Base-by-base conservation (phyloP, 2,329 filamentous ascomycete species). In the Kalaharituber pfeilii region DNA sequence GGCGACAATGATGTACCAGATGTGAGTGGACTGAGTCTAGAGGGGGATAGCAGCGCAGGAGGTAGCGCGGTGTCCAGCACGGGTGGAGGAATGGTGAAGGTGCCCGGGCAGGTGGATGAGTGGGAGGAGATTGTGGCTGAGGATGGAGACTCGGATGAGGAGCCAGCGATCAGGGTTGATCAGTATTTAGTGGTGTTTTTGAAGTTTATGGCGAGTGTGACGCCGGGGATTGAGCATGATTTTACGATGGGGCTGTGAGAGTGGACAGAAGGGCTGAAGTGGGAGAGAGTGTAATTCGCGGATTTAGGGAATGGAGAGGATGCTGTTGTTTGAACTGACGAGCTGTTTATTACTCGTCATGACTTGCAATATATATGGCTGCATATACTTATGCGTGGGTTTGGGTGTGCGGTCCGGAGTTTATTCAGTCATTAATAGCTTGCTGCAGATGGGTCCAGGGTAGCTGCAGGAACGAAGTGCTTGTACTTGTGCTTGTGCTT, bases 151-250 rank as follows among this genome's bases (percentile, higher is more conserved):
- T 15, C 18, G 42, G 47, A 50, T 6, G 47, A 3, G 2, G 84
- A 87, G 66, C 81, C 49, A 13, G 62, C 49, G 42, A 53, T 56
- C 51, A 62, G 85, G 15, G 84, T 89, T n/a, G 85, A 93, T 64
- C 85, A 91, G 69, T 91, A 91, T 65, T 73, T 91, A 26, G 82
- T 91, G 13, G 85, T 91, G 3, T 91, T 91, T 69, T 71, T 91
- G 56, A 91, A 91, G 75, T 86, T 86, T 68, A 85, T 86, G 73
- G 81, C 82, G 29, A 91, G 82, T 64, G 91, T 98, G 45, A 96
- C 89, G 15, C 91, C 91, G 5, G 88, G 88, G 49, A 96, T 98
- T 68, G 89, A 96, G 70, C 86, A 95, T 68, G 89, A 96, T 67
- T 95, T 93, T 68, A 96, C 89, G 0, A 95, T 95, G 87, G 85